Conservation (phyloP, 306 rosid species). For the Corylus heterophylla region DNA sequence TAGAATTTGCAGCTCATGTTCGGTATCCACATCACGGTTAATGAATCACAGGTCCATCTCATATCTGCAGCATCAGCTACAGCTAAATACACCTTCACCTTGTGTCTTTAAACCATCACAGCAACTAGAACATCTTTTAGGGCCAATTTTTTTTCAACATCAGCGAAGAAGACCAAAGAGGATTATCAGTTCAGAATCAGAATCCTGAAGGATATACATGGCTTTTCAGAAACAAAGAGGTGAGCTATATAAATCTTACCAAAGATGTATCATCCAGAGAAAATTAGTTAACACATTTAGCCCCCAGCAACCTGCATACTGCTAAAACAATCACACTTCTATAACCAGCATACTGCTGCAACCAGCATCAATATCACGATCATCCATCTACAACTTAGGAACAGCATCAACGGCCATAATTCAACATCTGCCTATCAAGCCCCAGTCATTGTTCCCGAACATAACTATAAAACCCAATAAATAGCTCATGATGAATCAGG, state of each 20-base stretch:
- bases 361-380: constrained; percentile 68
- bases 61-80: constrained; percentile 49
- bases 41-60: constrained; percentile 51
- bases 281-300: constrained; percentile 53
- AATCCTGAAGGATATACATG: constrained; percentile 33
- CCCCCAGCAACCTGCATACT: constrained; percentile 59
- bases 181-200: constrained; percentile 42
- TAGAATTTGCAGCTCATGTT: constrained; percentile 38
- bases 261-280: constrained; percentile 43
- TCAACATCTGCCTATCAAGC: constrained; percentile 65
- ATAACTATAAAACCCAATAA: constrained; percentile 87
- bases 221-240: constrained; percentile 40
- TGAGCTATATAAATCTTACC: constrained; percentile 59
- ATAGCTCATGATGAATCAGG: constrained; percentile 51
- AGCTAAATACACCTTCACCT: constrained; percentile 43
- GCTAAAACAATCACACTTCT: constrained; percentile 59
- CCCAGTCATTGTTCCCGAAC: constrained; percentile 63
- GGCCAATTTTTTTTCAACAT: constrained; percentile 13
- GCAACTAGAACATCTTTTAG: constrained; percentile 46
- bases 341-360: constrained; percentile 70
- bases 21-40: constrained; percentile 36
- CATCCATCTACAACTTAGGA: constrained; percentile 66
- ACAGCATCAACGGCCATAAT: constrained; percentile 69
- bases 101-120: constrained; percentile 36
- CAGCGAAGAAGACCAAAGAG: constrained; percentile 30